Conservation (phyloP, 495 filamentous ascomycete genomes). For the Hypoxylon fragiforme region DNA sequence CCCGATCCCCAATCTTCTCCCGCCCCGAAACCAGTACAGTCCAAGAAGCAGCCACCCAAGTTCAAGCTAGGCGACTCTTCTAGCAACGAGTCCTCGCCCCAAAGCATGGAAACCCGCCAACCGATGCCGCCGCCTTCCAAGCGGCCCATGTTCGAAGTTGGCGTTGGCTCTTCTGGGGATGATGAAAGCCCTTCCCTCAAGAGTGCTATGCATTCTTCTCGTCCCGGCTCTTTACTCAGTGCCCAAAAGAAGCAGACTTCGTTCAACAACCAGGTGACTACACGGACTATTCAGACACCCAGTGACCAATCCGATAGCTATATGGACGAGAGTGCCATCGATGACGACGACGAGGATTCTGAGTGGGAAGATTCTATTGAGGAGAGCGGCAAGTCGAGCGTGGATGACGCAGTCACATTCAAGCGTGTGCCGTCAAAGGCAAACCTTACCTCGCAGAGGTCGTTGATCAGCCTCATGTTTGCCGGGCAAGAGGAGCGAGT, state of each 20-base stretch:
- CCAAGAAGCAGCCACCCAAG: constrained; percentile 53
- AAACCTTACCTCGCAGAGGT: constrained; percentile 82
- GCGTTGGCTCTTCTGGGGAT: constrained; percentile 65
- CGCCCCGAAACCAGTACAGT: constrained; percentile 51
- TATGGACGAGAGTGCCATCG: constrained; percentile 79
- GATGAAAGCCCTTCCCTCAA: constrained; percentile 82
- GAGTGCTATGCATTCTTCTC: constrained; percentile 59
- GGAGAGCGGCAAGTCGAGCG: constrained; percentile 77
- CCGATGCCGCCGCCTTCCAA: constrained; percentile 54
- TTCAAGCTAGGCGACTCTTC: constrained; percentile 61
- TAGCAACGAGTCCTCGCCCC: constrained; percentile 49
- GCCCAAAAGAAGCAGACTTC: constrained; percentile 77
- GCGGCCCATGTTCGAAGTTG: constrained; percentile 79
- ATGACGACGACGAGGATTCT: constrained; percentile 83
- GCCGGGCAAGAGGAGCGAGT: constrained; percentile 72
- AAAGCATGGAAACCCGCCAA: constrained; percentile 53
- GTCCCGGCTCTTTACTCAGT: constrained; percentile 47
- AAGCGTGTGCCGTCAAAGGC: constrained; percentile 86
- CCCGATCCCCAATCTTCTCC: constrained; percentile 51
- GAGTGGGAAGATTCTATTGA: constrained; percentile 95
- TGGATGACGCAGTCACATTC: constrained; percentile 79
- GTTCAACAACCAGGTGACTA: constrained; percentile 76
- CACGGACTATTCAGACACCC: constrained; percentile 63
- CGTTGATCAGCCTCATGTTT: constrained; percentile 87
- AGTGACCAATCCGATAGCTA: constrained; percentile 72